Percentiles rank a stretch among this genome's conserved stretches.
Evolutionary conservation across 192 early-diverging fungal genomes (phyloP).

Genomic region (Coemansia sp.): DNA sequence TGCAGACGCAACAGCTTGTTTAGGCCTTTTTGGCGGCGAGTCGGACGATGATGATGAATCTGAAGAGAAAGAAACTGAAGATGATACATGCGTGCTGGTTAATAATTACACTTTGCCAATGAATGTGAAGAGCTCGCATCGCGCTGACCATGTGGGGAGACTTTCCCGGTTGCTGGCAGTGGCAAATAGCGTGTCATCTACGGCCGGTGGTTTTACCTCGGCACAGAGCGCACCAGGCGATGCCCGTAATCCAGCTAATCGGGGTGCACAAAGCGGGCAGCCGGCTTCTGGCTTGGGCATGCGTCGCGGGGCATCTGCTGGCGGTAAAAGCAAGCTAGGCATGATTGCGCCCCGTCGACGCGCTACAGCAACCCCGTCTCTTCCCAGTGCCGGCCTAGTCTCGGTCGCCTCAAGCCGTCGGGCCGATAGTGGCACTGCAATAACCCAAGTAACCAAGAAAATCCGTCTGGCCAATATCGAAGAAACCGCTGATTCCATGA

Average conservation of each 20-base stretch:
- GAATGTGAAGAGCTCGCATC: conserved; percentile 15
- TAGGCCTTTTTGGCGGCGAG: conserved; percentile 28
- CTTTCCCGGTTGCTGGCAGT: conserved; percentile 30
- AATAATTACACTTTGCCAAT: conserved; percentile 15
- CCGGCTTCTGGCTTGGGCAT: conserved; percentile 11
- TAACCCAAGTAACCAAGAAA: conserved; percentile 15
- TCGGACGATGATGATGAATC: not conserved
- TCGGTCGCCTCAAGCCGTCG: not conserved
- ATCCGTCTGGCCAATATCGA: conserved; percentile 29
- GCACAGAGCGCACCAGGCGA: not conserved
- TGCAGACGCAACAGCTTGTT: conserved; percentile 1
- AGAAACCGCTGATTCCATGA: conserved; percentile 11
- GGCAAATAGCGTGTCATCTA: conserved; percentile 1
- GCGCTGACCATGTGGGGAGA: conserved; percentile 34
- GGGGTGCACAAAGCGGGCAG: conserved; percentile 7
- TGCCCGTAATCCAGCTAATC: conserved; percentile 3
- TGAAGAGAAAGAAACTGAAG: not conserved
- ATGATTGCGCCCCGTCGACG: conserved; percentile 25
- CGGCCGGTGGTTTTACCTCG: not conserved
- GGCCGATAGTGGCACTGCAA: not conserved
- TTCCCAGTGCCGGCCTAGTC: conserved; percentile 18
- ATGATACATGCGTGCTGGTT: not conserved
- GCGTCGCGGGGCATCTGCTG: conserved; percentile 13
- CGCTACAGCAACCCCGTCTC: conserved; percentile 15
- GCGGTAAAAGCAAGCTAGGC: conserved; percentile 17